Percentiles rank a stretch among this genome's conserved stretches.
These are phyloP conservation scores for Colletotrichum spaethianum DNA, from an alignment of 2,329 filamentous ascomycete species.

Conservation along the genomic window DNA sequence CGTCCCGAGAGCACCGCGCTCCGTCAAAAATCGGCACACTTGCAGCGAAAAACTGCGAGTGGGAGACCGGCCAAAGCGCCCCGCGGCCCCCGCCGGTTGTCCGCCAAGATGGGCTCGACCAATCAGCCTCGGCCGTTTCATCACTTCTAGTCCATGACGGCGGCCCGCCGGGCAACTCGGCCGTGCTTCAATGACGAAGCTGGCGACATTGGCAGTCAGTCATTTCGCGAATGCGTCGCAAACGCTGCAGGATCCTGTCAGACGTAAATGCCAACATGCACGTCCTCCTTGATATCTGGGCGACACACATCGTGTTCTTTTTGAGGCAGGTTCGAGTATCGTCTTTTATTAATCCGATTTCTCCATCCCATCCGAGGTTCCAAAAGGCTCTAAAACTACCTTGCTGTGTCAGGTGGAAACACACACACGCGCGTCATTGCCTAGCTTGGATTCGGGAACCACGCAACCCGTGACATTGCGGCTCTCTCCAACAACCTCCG, in stretches of 20 bases:
- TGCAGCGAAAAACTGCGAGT: neutral
- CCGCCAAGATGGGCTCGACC: slow-evolving; percentile 16
- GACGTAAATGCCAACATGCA: neutral
- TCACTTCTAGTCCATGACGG: neutral
- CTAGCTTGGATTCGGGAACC: neutral
- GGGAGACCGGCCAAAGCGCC: neutral
- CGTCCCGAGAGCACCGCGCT: slow-evolving; percentile 31
- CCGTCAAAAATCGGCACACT: slow-evolving; percentile 7
- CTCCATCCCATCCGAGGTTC: neutral
- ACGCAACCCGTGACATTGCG: neutral
- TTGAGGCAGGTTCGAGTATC: neutral
- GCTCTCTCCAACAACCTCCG: neutral
- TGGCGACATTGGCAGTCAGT: neutral
- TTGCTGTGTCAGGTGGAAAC: neutral
- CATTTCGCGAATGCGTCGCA: neutral
- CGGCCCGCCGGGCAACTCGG: slow-evolving; percentile 2
- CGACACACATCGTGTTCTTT: neutral
- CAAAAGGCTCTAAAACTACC: neutral
- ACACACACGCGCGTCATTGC: neutral
- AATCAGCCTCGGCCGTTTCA: slow-evolving; percentile 18
- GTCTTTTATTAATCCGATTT: neutral
- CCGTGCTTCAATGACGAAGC: slow-evolving; percentile 15
- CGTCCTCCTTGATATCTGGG: neutral
- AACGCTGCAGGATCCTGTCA: neutral
- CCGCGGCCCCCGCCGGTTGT: slow-evolving; percentile 22